These are phyloP conservation scores for Larix sibirica DNA, from an alignment of 83 land plant genomes.

Conservation along the genomic window DNA sequence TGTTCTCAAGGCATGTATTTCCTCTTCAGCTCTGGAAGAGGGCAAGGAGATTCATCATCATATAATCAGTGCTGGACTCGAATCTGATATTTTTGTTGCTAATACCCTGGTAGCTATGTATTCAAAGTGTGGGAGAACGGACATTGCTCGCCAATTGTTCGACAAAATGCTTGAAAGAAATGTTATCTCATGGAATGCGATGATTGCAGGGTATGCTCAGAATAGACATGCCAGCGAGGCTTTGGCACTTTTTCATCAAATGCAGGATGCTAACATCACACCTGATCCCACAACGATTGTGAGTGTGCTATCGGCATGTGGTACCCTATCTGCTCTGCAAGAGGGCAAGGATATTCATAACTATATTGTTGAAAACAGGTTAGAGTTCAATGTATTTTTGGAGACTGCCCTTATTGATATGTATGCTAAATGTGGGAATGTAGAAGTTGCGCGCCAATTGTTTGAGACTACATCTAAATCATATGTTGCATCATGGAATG, in stretches of 20 bases:
- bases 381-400: conserved; percentile 16
- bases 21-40: conserved; percentile 5
- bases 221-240: conserved; percentile 21
- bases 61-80: conserved; percentile 18
- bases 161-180: conserved; percentile 31
- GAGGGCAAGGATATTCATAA: conserved; percentile 46
- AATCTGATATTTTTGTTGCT: conserved; percentile 36
- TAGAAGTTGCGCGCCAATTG: conserved; percentile 16
- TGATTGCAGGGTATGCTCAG: conserved; percentile 43
- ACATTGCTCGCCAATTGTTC: conserved; percentile 30
- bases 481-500: conserved; percentile 23
- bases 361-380: conserved; percentile 15
- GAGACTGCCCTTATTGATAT: conserved; percentile 28
- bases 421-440: conserved; percentile 32
- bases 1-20: conserved; percentile 40
- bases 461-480: conserved; percentile 14
- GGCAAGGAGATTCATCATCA: conserved; percentile 39
- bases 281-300: conserved; percentile 40
- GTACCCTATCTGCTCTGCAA: conserved; percentile 14
- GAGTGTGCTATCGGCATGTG: conserved; percentile 41
- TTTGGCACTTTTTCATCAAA: conserved; percentile 25
- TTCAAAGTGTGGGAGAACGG: conserved; percentile 36
- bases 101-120: conserved; percentile 53
- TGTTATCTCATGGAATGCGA: conserved; percentile 43
- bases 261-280: conserved; percentile 23